Evolutionary conservation across 1,284 basidiomycete genomes (phyloP), one percentile per base, ranked within the genome.

Genomic region (Microbotryomycetes sp.): DNA sequence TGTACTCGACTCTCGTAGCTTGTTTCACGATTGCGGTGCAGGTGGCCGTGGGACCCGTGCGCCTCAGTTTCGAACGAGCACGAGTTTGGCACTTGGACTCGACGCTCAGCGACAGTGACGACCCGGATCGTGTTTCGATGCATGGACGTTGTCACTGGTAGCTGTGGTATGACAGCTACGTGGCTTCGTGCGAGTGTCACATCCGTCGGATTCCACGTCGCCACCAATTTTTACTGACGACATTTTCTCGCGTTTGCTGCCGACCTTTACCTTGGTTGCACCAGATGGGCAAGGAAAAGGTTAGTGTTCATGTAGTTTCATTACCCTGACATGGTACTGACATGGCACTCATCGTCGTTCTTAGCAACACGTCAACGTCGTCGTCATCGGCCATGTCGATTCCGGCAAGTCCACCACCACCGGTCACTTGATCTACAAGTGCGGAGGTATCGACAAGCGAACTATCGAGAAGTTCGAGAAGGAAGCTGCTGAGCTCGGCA

Each of bases 401-500:
- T 69, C 66, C 56, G 68, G 94, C 74, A 97, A 97, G 84, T 97
- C 93, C 71, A 98, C 94, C 81, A 98, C 94, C 77, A 98, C 96
- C 76, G 96, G 96, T 75, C 96, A 99, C 84, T 84, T 99, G 82
- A 98, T 98, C 86, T 97, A 97, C 91, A 97, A 99, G 87, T 99
- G 94, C 80, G 94, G 94, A 87, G 96, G 96, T 91, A 98, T 99
- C 83, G 96, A 99, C 81, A 98, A 98, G 85, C 94, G 96, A 88
- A 97, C 93, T 80, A 97, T 98, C 76, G 93, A 98, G 83, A 98
- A 97, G 70, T 72, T 69, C 85, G 94, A 99, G 86, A 99, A 99
- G 87, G 94, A 99, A 83, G 96, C 94, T 76, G 91, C 92, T 82
- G 94, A 99, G 80, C 88, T 97, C 77, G 96, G 94, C 78, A 98